Evolutionary conservation across 805 yeast genomes (phyloP).

Genomic region (Wickerhamiella vanderwaltii): DNA sequence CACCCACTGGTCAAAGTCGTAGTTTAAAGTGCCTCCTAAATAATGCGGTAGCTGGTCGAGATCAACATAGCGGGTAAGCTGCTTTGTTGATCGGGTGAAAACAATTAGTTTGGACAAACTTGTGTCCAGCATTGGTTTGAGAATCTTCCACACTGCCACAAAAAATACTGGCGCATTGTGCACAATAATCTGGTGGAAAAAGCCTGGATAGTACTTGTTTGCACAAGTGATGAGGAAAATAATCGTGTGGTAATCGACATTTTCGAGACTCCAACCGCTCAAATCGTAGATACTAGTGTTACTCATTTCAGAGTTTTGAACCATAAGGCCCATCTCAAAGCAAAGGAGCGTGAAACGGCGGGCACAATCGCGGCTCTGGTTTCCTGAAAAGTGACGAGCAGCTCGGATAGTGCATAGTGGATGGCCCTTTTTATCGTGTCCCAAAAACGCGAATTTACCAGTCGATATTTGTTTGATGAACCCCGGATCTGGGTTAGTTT

Average conservation of each 20-base stretch:
- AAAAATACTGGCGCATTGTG: constrained; percentile 10
- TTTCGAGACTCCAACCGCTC: constrained; percentile 62
- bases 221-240: constrained; percentile 35
- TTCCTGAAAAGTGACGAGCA: background rate
- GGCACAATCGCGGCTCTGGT: constrained; percentile 1
- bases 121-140: constrained; percentile 4
- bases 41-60: constrained; percentile 10
- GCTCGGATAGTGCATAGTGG: background rate
- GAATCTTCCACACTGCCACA: constrained; percentile 5
- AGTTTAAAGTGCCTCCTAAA: constrained; percentile 7
- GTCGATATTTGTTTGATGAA: constrained; percentile 1
- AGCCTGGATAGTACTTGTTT: constrained; percentile 7
- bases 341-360: background rate
- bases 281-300: constrained; percentile 62
- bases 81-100: constrained; percentile 1
- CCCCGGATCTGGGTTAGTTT: constrained; percentile 3
- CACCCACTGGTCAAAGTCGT: constrained; percentile 1
- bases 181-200: background rate
- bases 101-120: background rate
- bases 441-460: constrained; percentile 1
- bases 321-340: constrained; percentile 14
- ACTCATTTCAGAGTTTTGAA: constrained; percentile 53
- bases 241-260: constrained; percentile 71
- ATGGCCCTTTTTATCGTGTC: constrained; percentile 1
- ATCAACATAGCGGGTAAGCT: constrained; percentile 1